A percentile compares a stretch with the other conserved stretches of the same genome.
Conservation (phyloP, 495 filamentous ascomycete species). For the Tuber calosporum region DNA sequence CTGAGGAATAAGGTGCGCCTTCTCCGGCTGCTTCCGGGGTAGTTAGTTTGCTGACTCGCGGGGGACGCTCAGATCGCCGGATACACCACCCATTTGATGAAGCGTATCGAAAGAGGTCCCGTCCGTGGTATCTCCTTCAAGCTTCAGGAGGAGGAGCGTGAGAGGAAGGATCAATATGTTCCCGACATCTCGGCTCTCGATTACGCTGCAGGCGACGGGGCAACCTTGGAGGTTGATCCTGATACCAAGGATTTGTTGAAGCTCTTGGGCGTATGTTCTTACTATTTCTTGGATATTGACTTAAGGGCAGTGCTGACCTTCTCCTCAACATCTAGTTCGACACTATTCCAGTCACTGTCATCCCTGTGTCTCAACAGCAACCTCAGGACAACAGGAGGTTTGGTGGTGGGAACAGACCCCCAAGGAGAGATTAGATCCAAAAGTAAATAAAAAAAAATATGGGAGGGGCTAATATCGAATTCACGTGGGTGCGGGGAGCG, state of each 20-base stretch:
- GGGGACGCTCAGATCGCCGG: slow-evolving; percentile 71
- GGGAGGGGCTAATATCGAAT: background rate
- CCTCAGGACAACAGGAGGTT: slow-evolving; percentile 40
- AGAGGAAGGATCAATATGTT: slow-evolving; percentile 99
- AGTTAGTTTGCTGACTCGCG: slow-evolving; percentile 12
- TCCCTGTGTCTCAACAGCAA: slow-evolving; percentile 83
- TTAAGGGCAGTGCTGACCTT: background rate
- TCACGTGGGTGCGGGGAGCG: background rate
- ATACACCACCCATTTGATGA: slow-evolving; percentile 96
- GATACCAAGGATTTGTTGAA: slow-evolving; percentile 99
- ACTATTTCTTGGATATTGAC: background rate
- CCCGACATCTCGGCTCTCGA: slow-evolving; percentile 97
- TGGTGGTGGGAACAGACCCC: slow-evolving; percentile 35
- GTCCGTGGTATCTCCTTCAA: slow-evolving; percentile 99
- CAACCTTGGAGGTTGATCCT: slow-evolving; percentile 85
- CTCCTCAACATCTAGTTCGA: slow-evolving; percentile 63
- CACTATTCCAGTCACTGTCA: slow-evolving; percentile 89
- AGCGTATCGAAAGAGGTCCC: slow-evolving; percentile 97
- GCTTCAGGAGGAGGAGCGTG: slow-evolving; percentile 99
- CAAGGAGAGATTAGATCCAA: slow-evolving; percentile 29
- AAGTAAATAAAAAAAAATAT: background rate
- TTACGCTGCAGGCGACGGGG: slow-evolving; percentile 85
- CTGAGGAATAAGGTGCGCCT: slow-evolving; percentile 84
- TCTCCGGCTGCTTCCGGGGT: background rate
- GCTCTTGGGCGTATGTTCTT: slow-evolving; percentile 81